Evolutionary conservation across 257 asterid species (phyloP).

Genomic region (Solanum chmielewskii): DNA sequence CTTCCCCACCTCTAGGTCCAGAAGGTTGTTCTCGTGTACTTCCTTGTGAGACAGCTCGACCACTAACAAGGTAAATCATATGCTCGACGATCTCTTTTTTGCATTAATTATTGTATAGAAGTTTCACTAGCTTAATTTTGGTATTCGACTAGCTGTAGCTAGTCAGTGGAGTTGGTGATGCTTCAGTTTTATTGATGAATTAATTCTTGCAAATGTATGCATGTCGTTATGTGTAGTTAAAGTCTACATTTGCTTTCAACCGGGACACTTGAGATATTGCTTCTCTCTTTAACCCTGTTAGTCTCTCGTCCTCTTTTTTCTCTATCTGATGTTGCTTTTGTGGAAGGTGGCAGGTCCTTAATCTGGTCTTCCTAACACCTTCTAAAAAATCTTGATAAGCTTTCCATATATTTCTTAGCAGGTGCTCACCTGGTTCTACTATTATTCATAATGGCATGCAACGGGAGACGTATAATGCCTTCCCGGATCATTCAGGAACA

Average conservation of each 20-base stretch:
- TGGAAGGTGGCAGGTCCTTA: background rate
- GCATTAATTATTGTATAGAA: background rate
- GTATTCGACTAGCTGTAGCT: background rate
- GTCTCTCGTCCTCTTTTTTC: background rate
- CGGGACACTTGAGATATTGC: background rate
- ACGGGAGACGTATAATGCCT: slow-evolving; percentile 11
- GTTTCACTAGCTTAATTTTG: background rate
- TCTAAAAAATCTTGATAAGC: background rate
- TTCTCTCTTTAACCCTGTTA: background rate
- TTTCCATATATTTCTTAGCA: background rate
- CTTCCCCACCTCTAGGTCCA: slow-evolving; percentile 15
- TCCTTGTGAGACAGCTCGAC: slow-evolving; percentile 26
- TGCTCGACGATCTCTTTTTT: background rate
- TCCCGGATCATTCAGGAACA: slow-evolving; percentile 16
- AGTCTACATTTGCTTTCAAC: background rate
- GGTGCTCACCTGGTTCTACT: slow-evolving; percentile 30
- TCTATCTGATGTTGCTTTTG: background rate
- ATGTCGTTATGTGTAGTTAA: background rate
- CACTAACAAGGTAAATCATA: slow-evolving; percentile 33
- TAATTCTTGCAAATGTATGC: background rate
- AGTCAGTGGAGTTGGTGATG: background rate
- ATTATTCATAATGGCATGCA: slow-evolving; percentile 15
- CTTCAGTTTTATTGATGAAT: background rate
- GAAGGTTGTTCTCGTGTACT: slow-evolving; percentile 21
- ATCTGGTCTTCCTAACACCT: background rate